Evolutionary conservation across 2,329 filamentous ascomycete genomes (phyloP), one percentile per base, ranked within the genome.

Genomic region (Lecanosticta acicola): DNA sequence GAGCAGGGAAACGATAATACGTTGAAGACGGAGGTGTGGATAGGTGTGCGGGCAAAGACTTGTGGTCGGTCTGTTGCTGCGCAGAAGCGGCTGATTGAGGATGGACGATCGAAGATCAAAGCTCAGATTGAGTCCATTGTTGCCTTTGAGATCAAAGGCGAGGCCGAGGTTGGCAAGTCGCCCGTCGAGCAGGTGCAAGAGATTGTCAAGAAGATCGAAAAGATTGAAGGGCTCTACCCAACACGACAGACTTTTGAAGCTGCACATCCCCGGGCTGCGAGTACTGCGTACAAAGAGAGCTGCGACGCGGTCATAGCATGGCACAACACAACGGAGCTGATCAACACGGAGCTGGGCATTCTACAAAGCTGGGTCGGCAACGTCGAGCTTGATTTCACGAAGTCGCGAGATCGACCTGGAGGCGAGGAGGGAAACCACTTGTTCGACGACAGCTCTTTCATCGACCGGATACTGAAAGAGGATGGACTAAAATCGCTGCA

Each of bases 361-460:
- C 69, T 98, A 53, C 90, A 93, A 66, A 89, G 85, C 53, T 98
- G 93, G 93, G 93, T 98, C 19, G 93, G 93, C 44, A 98, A 98
- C 62, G 83, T 90, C 32, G 90, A 95, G 62, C 78, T 98, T 32
- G 89, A 97, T 67, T 98, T 97, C 63, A 81, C 81, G 41, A 85
- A 85, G 61, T 78, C 83, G 17, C 84, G 85, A 54, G 76, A 81
- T 43, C 79, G 80, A 48, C 84, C 86, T 1, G 79, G 81, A 2
- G 59, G 59, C 38, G 63, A 62, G 36, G 77, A 76, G 50, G 80
- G 80, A 50, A 81, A 84, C 56, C 85, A 87, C 47, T 79, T 95
- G 39, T 82, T 83, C 19, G 91, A 97, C 60, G 90, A 96, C 58
- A 84, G 88, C 0, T 94, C 89, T 0, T 98, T 98, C 67, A 79